Conservation (phyloP, 192 early-diverging fungal species). For the Coemansia biformis region DNA sequence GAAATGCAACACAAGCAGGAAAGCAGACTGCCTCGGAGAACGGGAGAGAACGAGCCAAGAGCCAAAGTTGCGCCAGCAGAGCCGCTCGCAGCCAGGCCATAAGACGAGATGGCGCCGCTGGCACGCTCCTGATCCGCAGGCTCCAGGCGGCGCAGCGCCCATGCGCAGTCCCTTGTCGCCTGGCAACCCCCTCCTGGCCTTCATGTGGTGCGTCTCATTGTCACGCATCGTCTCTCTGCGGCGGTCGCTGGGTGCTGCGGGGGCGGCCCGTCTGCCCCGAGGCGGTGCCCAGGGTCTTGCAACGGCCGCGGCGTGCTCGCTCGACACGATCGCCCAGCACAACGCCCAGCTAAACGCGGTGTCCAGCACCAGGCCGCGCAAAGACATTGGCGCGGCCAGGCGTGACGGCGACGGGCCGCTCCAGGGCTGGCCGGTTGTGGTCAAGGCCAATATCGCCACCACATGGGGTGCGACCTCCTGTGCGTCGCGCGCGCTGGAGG, state of each 20-base stretch:
- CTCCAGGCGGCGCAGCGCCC: too few relatives aligned
- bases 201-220: too few relatives aligned
- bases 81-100: too few relatives aligned
- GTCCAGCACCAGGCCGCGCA: not conserved
- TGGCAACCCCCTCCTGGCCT: too few relatives aligned
- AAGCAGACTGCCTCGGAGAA: too few relatives aligned
- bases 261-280: too few relatives aligned
- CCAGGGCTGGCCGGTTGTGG: conserved; percentile 61
- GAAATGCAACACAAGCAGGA: too few relatives aligned
- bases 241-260: too few relatives aligned
- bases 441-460: conserved; percentile 82
- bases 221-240: too few relatives aligned
- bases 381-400: not conserved
- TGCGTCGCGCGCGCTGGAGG: conserved; percentile 62
- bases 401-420: conserved; percentile 38
- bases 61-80: not conserved
- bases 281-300: too few relatives aligned
- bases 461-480: conserved; percentile 63
- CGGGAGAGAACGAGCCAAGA: not conserved
- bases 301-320: conserved; percentile 7
- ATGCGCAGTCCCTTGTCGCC: too few relatives aligned
- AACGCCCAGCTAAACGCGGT: conserved; percentile 27
- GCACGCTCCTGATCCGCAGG: conserved; percentile 1
- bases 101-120: not conserved
- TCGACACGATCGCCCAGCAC: conserved; percentile 7